Conservation (phyloP, 2,329 filamentous ascomycete species). For the Paecilomyces sp. region DNA sequence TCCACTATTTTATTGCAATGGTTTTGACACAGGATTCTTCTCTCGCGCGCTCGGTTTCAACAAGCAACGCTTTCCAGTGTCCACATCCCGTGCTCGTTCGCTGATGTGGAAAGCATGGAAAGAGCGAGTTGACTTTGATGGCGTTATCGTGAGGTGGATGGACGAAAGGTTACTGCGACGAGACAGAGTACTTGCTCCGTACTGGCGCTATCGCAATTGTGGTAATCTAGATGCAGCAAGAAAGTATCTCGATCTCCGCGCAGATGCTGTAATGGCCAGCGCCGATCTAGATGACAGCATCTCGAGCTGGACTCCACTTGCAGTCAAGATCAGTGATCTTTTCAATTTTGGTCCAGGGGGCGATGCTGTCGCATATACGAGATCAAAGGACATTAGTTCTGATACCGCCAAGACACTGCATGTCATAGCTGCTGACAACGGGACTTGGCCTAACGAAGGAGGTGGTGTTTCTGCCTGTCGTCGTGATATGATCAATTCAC, state of each 20-base stretch:
- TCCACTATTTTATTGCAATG: constrained; percentile 43
- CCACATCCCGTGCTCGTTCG: constrained; percentile 43
- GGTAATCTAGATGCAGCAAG: constrained; percentile 38
- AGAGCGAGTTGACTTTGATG: constrained; percentile 39
- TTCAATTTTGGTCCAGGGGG: constrained; percentile 48
- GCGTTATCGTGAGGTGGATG: constrained; percentile 44
- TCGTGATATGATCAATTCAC: constrained; percentile 48
- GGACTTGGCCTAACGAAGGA: constrained; percentile 47
- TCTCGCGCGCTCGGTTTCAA: constrained; percentile 24
- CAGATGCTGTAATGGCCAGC: constrained; percentile 46
- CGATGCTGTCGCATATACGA: constrained; percentile 45
- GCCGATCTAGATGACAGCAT: constrained; percentile 46
- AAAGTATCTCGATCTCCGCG: constrained; percentile 37
- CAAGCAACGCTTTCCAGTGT: constrained; percentile 32
- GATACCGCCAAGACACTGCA: constrained; percentile 45
- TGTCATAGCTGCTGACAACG: constrained; percentile 47
- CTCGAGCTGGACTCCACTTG: constrained; percentile 46
- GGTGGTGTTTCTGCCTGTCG: constrained; percentile 51
- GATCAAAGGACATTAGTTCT: constrained; percentile 41
- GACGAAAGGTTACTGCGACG: constrained; percentile 43
- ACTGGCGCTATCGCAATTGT: constrained; percentile 40
- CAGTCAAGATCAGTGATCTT: constrained; percentile 45
- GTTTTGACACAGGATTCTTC: constrained; percentile 25
- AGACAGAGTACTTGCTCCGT: constrained; percentile 38
- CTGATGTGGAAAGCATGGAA: constrained; percentile 47